phyloP scores from a whole-genome alignment of 2,329 filamentous ascomycete species.

The Sordariomycetes sp. region DNA sequence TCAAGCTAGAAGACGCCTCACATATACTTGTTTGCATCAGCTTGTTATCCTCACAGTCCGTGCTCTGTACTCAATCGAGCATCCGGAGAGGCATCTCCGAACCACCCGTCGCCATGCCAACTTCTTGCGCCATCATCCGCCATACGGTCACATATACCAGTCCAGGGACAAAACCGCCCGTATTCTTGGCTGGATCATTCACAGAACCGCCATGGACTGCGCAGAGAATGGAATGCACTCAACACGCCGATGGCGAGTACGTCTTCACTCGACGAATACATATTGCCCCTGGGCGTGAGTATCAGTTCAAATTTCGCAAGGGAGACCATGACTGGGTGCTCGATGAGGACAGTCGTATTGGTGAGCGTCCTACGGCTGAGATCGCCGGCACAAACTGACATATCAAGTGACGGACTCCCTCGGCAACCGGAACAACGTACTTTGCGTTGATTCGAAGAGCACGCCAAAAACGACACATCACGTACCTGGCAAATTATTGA shows the following conservation, averaged over 20 bases:
- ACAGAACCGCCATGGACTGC: slow-evolving; percentile 56
- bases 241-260: slow-evolving; percentile 41
- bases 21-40: no score
- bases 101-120: not conserved
- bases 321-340: slow-evolving; percentile 59
- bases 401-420: slow-evolving; percentile 28
- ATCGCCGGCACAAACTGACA: no score
- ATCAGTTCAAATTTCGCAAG: slow-evolving; percentile 69
- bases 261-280: slow-evolving; percentile 49
- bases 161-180: slow-evolving; percentile 51
- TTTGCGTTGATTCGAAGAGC: slow-evolving; percentile 15
- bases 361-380: not conserved
- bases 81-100: not conserved
- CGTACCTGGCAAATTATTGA: slow-evolving; percentile 3
- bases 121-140: not conserved
- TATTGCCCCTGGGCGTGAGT: slow-evolving; percentile 45
- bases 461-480: not conserved
- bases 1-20: no score
- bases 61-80: no score
- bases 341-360: slow-evolving; percentile 44
- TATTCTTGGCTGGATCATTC: slow-evolving; percentile 64
- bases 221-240: slow-evolving; percentile 52
- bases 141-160: slow-evolving; percentile 54
- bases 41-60: no score
- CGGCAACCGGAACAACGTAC: slow-evolving; percentile 40